Evolutionary conservation across 2,329 filamentous ascomycete species (phyloP), one percentile per base, ranked within the genome.

Genomic region (Ceratocystis smalleyi): DNA sequence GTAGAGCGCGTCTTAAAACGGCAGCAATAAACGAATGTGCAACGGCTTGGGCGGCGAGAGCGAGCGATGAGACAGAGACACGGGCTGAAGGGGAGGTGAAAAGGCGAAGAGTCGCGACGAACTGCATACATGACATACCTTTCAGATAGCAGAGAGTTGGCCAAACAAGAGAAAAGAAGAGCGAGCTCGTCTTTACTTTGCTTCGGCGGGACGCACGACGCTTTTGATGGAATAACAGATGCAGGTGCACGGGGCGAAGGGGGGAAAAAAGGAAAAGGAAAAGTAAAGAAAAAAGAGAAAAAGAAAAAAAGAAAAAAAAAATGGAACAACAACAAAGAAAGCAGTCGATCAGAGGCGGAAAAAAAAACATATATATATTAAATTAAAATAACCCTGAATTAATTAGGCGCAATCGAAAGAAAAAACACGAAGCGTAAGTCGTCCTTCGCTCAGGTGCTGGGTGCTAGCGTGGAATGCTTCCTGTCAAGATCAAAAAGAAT

Each of bases 221-320:
- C 22, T 65, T 65, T 61, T 55, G 57, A 43, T 64, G n/a, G 59
- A 40, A 49, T 24, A 47, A 19, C 43, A 61, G 32, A 49, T 60
- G 24, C 8, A 22, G 22, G 57, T 22, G 19, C 27, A 40, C 43
- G 54, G 49, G 22, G 54, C 45, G n/a, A 30, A 24, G 7, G 22
- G 43, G 24, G 43, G 5, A 8, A 22, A 10, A 27, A 30, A 61
- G 10, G n/a, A 19, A 61, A 43, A 27, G 10, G 24, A 3, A 40
- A 43, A 55, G 19, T 8, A 43, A 61, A 35, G 19, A 35, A 15
- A 67, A 68, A 64, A 68, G 67, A 68, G 63, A 64, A 67, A 3
- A 24, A 24, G 3, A 24, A 24, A 69, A 67, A 71, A 67, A 66
- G 69, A 68, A 69, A 70, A 69, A 66, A 69, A 70, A 70, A 71